Base-by-base conservation (phyloP, 495 filamentous ascomycete genomes). In the Annulohypoxylon bovei region DNA sequence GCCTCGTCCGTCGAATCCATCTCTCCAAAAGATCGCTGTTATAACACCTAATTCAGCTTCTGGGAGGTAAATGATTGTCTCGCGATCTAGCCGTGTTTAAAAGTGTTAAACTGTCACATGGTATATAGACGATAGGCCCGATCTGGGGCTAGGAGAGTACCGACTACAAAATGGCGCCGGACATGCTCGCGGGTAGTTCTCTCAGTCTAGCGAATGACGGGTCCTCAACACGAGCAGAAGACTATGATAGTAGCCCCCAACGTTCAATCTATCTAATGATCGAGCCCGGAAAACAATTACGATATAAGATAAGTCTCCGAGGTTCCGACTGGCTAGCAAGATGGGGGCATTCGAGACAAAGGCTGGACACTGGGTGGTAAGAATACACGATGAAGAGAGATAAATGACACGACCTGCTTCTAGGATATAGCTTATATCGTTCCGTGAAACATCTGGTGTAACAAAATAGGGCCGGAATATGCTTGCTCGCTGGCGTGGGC, bases 1-100 rank as follows among this genome's bases (percentile, higher is more conserved):
- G 46, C 44, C 49, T 56, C 62, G 18, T 58, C 69, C 5, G 62
- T 65, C 11, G 74, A 53, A 65, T 75, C 71, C 76, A 77, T 77
- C 47, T 49, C 64, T 18, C 55, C 33, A 57, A 61, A 27, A 53
- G 27, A 60, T 62, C 33, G 39, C 30, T 6, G 40, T 57, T 57
- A 35, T 18, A 27, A 35, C 9, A 28, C 18, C 16, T 68, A 23
- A 44, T 57, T 33, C 23, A 59, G 42, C 27, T 54, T 25, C 32
- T 39, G 22, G 14, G 46, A 55, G 54, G n/a, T 32, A 35, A 35
- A 58, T 61, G 47, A 42, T 65, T 57, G 12, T 63, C 37, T 59
- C 49, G 59, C 46, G 42, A 55, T 65, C 61, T 50, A 57, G 55
- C 56, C 44, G 58, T n/a, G n/a, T 58, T 61, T 44, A 64, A 65